Base-by-base conservation (phyloP, 2,329 filamentous ascomycete species). In the Exophiala calicioides region DNA sequence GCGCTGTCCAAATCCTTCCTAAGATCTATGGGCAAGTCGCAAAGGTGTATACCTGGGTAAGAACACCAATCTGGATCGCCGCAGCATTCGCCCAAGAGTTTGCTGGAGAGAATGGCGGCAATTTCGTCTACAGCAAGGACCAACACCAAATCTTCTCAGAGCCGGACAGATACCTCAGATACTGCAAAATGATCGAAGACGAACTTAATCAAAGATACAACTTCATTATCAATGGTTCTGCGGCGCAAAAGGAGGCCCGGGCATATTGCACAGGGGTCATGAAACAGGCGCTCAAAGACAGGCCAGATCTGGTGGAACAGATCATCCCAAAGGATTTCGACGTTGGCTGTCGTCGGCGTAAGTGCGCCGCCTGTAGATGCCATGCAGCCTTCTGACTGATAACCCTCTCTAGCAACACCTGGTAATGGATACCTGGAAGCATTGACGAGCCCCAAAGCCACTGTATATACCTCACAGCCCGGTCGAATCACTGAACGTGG, bases 21-120 rank as follows among this genome's bases (percentile, higher is more conserved):
- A 65, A 65, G 0, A 65, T 71, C 35, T 66, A 71, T 34, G 63
- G 65, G 6, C 56, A 67, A 12, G 68, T 65, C 51, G 55, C 37
- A 10, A 56, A 57, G 31, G 20, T 65, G 1, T 57, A 60, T 8
- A 65, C 60, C 16, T 66, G 57, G 44, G 55, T 65, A 23, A 62
- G 64, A 2, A 53, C 37, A 10, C 50, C 60, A 5, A 65, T 61
- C 8, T 66, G 63, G 62, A 50, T 66, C 9, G 56, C 42, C 7
- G 13, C 50, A 27, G 15, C 62, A 51, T 46, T 56, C 27, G 53
- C 53, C n/a, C 53, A 56, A 30, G 44, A 45, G 5, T 53, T 47
- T 38, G 54, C 59, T 9, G 61, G 60, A 2, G 50, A 45, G n/a
- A 41, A 56, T 26, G 55, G 55, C 10, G 43, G 47, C 8, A 58